Evolutionary conservation across 2,329 filamentous ascomycete genomes (phyloP), one percentile per base, ranked within the genome.

Genomic region (Coniosporium tulheliwenetii): DNA sequence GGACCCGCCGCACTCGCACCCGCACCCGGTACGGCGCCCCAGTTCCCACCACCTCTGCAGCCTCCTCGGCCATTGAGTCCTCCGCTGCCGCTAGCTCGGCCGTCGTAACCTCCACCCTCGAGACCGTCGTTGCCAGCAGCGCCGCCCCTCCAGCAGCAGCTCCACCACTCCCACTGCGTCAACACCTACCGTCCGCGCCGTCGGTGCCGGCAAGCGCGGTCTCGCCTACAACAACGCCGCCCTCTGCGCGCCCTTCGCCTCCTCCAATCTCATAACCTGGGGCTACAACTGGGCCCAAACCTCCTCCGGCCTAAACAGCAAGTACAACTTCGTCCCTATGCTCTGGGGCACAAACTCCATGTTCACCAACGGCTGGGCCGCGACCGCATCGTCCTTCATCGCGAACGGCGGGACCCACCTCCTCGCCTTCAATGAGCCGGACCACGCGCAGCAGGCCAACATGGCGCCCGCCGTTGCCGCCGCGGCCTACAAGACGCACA

Each of bases 351-450:
- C 66, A 41, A 48, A 48, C 10, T 42, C 52, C 8, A 56, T 59
- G 10, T 65, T 71, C 56, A 66, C 66, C 42, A 41, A 49, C 41
- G 54, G 52, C 50, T 84, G 78, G 76, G 48, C 52, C 30, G 37
- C 44, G 10, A 66, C 70, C 45, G 75, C 69, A 37, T 55, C 67
- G 40, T 53, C 57, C 12, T 72, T 73, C 45, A 69, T 81, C 45
- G 49, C 57, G 39, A 55, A 55, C 10, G 79, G 78, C 42, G 61
- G 70, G 47, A 70, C 65, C 46, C 65, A 69, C 50, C 57, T 83
- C 41, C 68, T 83, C 52, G 68, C 69, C 57, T 82, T 81, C 71
- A 85, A 85, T 68, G 79, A 85, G 67, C 76, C 76, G 37, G 80
- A 85, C 57, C 68, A 70, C 46, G 48, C 49, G 10, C 54, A 54